phyloP scores from a whole-genome alignment of 139 green algal genomes.

The Coccomyxa sp. region DNA sequence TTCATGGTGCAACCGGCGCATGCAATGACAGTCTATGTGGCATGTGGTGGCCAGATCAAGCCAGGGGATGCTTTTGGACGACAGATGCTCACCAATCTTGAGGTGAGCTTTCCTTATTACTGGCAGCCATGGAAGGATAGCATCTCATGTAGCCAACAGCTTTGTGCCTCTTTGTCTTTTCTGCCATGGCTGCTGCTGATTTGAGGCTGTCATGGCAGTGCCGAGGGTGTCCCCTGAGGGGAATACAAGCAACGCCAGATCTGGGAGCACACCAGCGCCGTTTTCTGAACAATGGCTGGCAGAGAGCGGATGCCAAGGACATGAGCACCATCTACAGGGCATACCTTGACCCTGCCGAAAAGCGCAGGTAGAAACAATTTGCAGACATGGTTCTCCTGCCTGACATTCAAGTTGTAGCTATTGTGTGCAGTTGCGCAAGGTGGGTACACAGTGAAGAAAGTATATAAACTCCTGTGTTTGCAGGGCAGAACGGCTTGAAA shows the following conservation, averaged over 20 bases:
- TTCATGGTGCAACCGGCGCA: too few species aligned
- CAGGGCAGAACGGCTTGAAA: conserved; percentile 45
- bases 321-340: conserved; percentile 75
- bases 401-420: not conserved
- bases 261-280: conserved; percentile 55
- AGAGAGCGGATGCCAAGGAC: conserved; percentile 36
- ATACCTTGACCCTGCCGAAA: conserved; percentile 48
- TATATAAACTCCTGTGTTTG: not conserved
- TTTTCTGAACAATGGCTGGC: conserved; percentile 56
- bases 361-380: conserved; percentile 18
- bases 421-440: not conserved
- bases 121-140: too few species aligned
- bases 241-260: conserved; percentile 59
- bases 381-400: conserved; percentile 8
- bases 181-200: too few species aligned
- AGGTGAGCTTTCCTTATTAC: conserved; percentile 18
- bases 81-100: conserved; percentile 84
- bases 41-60: conserved; percentile 48
- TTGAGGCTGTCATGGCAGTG: conserved; percentile 16
- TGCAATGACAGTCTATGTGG: too few species aligned
- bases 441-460: too few species aligned
- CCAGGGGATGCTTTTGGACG: conserved; percentile 83
- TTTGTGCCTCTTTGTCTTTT: too few species aligned
- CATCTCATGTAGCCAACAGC: too few species aligned
- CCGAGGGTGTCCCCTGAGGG: conserved; percentile 75